Evolutionary conservation across 2,329 filamentous ascomycete genomes (phyloP), one percentile per base, ranked within the genome.

Genomic region (Fusarium dlaminii): DNA sequence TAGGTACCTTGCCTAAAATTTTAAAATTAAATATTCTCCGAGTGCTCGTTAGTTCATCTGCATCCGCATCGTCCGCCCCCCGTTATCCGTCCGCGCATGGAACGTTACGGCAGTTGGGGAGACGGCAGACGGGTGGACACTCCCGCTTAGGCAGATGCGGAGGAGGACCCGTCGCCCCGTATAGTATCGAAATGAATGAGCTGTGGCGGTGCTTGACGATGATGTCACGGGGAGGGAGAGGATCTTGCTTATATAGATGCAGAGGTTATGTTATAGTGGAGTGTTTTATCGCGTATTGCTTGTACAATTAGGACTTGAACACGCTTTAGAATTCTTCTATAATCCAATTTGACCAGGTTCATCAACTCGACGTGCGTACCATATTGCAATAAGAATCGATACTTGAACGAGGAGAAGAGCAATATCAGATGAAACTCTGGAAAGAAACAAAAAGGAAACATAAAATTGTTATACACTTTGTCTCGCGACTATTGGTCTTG

Each of bases 141-240:
- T 58, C 18, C n/a, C 42, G n/a, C 20, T 30, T 24, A 43, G 48
- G 36, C 18, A 34, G 42, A 54, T 14, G 11, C 40, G 62, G 62
- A 65, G 62, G 22, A 42, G 29, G 24, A 30, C 14, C 67, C 67
- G 67, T 22, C 51, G 13, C 67, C 67, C 64, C 66, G 64, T 12
- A 15, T 46, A 14, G 24, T 24, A 36, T 36, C 7, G 18, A 36
- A 15, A 52, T 24, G 22, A 52, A 32, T 34, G 48, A 27, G 48
- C 15, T 46, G 39, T 62, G 56, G 45, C 56, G 55, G 37, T 43
- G 45, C 57, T 37, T 32, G 34, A 60, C n/a, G 15, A 34, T 46
- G 58, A 45, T 66, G 57, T 51, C 32, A 40, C 45, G 30, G 36
- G 14, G 20, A 58, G n/a, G 6, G 40, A 58, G 40, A 18, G 34